Evolutionary conservation across 2,329 filamentous ascomycete genomes (phyloP).

Genomic region (Rutstroemia sp.): DNA sequence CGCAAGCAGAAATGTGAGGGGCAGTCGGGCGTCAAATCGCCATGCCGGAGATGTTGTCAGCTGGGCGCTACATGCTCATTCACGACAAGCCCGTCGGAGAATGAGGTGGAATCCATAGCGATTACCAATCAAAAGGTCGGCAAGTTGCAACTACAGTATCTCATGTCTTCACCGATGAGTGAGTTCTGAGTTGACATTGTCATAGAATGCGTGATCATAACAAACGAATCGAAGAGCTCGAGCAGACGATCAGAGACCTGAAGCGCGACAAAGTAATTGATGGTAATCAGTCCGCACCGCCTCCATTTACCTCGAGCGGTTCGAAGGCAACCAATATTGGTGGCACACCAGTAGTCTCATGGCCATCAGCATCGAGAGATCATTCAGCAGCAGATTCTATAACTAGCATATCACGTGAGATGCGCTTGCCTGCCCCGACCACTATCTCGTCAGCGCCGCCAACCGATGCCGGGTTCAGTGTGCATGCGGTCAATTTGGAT

Average conservation of each 20-base stretch:
- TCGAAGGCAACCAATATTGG: background rate
- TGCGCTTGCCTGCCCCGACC: background rate
- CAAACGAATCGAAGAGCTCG: background rate
- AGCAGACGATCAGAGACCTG: background rate
- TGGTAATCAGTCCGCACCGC: background rate
- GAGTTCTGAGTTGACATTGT: background rate
- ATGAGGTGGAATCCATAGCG: background rate
- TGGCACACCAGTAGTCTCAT: background rate
- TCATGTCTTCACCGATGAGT: background rate
- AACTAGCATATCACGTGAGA: too few relatives aligned
- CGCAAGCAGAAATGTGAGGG: background rate
- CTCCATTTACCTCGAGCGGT: background rate
- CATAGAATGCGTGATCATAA: background rate
- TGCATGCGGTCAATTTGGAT: background rate
- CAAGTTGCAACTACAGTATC: background rate
- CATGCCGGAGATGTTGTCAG: background rate
- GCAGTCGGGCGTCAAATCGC: background rate
- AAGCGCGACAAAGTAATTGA: background rate
- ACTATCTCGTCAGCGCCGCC: background rate
- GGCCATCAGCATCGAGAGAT: background rate
- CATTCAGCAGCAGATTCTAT: too few relatives aligned
- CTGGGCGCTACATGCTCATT: background rate
- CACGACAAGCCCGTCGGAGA: background rate
- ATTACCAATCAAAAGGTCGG: background rate
- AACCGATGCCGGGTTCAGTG: background rate